A percentile compares a stretch with the other conserved stretches of the same genome.
Evolutionary conservation across 345 rosid species (phyloP).

Genomic region (Firmiana major): DNA sequence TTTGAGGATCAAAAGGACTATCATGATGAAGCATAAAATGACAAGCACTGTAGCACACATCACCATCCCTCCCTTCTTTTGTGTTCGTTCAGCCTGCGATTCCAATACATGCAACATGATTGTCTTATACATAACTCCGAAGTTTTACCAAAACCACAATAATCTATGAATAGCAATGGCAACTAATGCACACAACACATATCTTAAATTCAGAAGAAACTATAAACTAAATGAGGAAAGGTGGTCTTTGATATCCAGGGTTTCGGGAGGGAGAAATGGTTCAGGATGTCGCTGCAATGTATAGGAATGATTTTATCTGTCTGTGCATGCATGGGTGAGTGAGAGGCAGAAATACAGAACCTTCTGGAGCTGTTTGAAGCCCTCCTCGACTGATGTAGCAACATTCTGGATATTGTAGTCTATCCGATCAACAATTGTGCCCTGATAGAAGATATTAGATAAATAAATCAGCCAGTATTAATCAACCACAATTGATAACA

Average conservation of each 20-base stretch:
- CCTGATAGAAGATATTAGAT: constrained; percentile 41
- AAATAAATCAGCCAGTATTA: neutral
- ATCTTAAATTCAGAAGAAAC: neutral
- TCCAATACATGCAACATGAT: neutral
- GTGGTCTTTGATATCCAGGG: neutral
- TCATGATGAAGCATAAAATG: constrained; percentile 80
- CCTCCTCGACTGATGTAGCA: constrained; percentile 69
- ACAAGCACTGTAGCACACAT: constrained; percentile 80
- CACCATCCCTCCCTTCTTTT: constrained; percentile 86
- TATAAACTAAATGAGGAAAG: neutral
- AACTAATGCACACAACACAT: neutral
- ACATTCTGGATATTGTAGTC: constrained; percentile 84
- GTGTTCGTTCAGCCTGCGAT: constrained; percentile 85
- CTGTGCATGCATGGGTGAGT: neutral
- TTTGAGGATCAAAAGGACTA: constrained; percentile 78
- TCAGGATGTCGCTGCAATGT: neutral
- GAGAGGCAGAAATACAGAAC: constrained; percentile 29
- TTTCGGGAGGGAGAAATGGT: neutral
- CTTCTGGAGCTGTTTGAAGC: constrained; percentile 79
- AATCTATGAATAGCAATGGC: neutral
- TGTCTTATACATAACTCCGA: neutral
- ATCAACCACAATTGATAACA: neutral
- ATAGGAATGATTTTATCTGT: neutral
- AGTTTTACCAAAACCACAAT: neutral
- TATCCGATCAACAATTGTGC: constrained; percentile 84